A percentile compares a stretch with the other conserved stretches of the same genome.
Evolutionary conservation across 371 early-diverging fungal genomes (phyloP).

Genomic region (Mucor saturninus): DNA sequence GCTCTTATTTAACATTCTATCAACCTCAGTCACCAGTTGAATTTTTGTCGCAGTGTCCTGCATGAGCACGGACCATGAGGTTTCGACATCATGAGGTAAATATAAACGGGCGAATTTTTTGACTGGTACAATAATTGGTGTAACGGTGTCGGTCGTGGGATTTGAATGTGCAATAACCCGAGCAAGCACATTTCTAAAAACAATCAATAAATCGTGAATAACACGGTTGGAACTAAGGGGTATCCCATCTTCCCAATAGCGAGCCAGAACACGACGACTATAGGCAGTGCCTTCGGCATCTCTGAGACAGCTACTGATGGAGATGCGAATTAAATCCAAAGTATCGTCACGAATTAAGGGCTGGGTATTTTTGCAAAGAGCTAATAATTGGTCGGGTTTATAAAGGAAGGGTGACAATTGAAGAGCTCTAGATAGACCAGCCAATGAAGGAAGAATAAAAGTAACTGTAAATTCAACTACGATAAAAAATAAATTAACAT

Average conservation of each 20-base stretch:
- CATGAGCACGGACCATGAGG: constrained; percentile 52
- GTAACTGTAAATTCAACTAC: constrained; percentile 60
- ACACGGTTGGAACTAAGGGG: constrained; percentile 60
- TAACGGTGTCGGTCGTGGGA: constrained; percentile 8
- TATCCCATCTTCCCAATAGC: constrained; percentile 52
- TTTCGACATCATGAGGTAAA: constrained; percentile 42
- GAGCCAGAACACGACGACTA: constrained; percentile 53
- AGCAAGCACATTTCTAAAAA: constrained; percentile 57
- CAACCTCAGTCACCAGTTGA: constrained; percentile 18
- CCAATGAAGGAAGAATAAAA: constrained; percentile 70
- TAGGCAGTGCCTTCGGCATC: constrained; percentile 46
- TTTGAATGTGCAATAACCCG: constrained; percentile 43
- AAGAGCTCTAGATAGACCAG: constrained; percentile 68
- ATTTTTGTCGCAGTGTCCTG: constrained; percentile 28
- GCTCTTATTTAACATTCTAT: constrained; percentile 29
- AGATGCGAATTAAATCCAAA: constrained; percentile 57
- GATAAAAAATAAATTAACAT: neutral
- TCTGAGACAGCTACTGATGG: constrained; percentile 53
- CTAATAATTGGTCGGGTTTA: constrained; percentile 51
- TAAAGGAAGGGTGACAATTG: constrained; percentile 62
- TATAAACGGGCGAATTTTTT: constrained; percentile 16
- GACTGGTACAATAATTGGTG: constrained; percentile 9
- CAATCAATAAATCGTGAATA: constrained; percentile 56
- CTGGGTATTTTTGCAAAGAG: constrained; percentile 53
- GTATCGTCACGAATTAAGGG: constrained; percentile 58